Conservation (phyloP, 306 rosid species). For the Casuarina equisetifolia region DNA sequence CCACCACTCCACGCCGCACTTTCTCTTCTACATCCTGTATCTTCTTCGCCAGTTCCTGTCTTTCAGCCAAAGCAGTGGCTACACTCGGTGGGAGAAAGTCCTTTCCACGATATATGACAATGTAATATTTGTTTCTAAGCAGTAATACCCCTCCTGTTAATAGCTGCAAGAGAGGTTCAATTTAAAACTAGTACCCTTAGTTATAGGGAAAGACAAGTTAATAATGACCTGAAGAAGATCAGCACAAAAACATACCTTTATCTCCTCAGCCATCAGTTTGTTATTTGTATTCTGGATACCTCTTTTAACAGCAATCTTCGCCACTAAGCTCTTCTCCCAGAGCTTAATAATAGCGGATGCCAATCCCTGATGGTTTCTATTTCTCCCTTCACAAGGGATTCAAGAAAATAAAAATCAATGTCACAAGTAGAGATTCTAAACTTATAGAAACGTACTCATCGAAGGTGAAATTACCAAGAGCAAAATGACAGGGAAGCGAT, state of each 20-base stretch:
- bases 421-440: constrained; percentile 22
- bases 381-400: constrained; percentile 64
- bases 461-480: constrained; percentile 64
- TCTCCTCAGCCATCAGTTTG: constrained; percentile 90
- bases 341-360: constrained; percentile 78
- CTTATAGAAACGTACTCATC: constrained; percentile 10
- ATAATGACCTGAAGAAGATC: constrained; percentile 11
- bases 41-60: constrained; percentile 68
- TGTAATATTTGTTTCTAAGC: constrained; percentile 83
- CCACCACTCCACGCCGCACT: constrained; percentile 44
- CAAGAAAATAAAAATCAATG: constrained; percentile 15
- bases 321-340: constrained; percentile 94
- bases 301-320: constrained; percentile 88
- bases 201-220: constrained; percentile 1
- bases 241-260: constrained; percentile 57
- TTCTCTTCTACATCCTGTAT: constrained; percentile 82
- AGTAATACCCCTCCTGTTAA: constrained; percentile 93
- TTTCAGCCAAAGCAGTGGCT: constrained; percentile 73
- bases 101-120: constrained; percentile 89
- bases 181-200: constrained; percentile 9
- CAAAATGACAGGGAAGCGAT: constrained; percentile 93
- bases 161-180: constrained; percentile 49
- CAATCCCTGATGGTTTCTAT: constrained; percentile 92
- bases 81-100: constrained; percentile 88
- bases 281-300: constrained; percentile 97